Evolutionary conservation across 768 basidiomycete genomes (phyloP).

Genomic region (Mycena floridula): DNA sequence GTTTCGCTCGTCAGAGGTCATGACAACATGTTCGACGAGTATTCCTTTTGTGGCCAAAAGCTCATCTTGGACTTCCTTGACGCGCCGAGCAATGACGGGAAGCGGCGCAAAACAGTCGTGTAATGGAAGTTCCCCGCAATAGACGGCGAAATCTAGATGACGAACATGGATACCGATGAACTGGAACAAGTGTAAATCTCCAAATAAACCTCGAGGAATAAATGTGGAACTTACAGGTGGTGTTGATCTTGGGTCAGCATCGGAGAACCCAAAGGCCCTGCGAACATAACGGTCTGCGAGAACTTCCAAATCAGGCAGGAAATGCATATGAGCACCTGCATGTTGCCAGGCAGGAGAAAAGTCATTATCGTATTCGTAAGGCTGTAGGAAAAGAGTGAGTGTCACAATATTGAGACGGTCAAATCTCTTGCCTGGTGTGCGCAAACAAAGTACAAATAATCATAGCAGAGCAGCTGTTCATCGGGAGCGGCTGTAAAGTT

Average conservation of each 20-base stretch:
- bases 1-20: constrained; percentile 60
- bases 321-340: constrained; percentile 47
- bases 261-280: constrained; percentile 31
- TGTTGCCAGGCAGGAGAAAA: constrained; percentile 55
- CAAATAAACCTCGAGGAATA: not conserved
- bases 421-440: constrained; percentile 34
- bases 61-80: constrained; percentile 48
- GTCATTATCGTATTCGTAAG: constrained; percentile 49
- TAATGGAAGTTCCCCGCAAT: constrained; percentile 35
- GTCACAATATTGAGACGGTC: constrained; percentile 1
- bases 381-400: constrained; percentile 23
- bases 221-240: constrained; percentile 35
- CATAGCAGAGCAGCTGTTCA: constrained; percentile 45
- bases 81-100: constrained; percentile 46
- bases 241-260: constrained; percentile 23
- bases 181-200: constrained; percentile 18
- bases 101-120: constrained; percentile 49
- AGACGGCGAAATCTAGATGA: constrained; percentile 44
- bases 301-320: constrained; percentile 33
- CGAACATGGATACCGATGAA: constrained; percentile 56
- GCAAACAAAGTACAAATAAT: constrained; percentile 45
- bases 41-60: constrained; percentile 38
- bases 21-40: constrained; percentile 45
- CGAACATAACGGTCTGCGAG: constrained; percentile 42
- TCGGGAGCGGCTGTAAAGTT: constrained; percentile 43